phyloP scores from a whole-genome alignment of 2,329 filamentous ascomycete genomes.

The Lomentospora prolificans region DNA sequence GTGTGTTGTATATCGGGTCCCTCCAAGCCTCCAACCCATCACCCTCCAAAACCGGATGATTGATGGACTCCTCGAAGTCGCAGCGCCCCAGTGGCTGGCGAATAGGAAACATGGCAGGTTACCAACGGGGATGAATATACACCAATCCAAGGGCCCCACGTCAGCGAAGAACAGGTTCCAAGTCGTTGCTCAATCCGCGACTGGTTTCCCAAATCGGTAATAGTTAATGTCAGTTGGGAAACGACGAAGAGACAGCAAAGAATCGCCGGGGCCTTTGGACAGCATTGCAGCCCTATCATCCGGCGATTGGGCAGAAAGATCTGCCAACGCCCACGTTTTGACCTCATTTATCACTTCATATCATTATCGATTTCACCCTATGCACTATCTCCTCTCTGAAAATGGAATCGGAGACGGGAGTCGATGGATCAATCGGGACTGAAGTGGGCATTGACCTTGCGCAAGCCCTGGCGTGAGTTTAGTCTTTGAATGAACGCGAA shows the following conservation, averaged over 20 bases:
- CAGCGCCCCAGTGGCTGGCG: not conserved
- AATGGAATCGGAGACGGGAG: too few relatives aligned
- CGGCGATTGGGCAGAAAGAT: not conserved
- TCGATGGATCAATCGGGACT: too few relatives aligned
- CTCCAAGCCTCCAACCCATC: not conserved
- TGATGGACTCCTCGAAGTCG: not conserved
- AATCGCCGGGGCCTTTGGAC: too few relatives aligned
- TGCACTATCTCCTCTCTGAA: too few relatives aligned
- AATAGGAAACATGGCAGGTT: not conserved
- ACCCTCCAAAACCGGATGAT: not conserved
- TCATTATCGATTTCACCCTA: too few relatives aligned
- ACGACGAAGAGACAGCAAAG: too few relatives aligned
- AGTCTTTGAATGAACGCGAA: too few relatives aligned
- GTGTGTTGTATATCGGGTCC: not conserved
- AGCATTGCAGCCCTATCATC: not conserved
- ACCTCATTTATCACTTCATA: not conserved
- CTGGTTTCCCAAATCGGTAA: not conserved
- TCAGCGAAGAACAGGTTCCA: not conserved
- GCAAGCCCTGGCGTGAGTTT: too few relatives aligned
- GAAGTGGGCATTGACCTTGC: too few relatives aligned
- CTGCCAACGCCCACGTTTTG: not conserved
- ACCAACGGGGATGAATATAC: not conserved
- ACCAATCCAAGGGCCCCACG: slow-evolving; percentile 1
- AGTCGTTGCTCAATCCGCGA: not conserved
- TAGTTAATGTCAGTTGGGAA: not conserved